These are phyloP conservation scores for Tulasnella sp. DNA, from an alignment of 768 basidiomycete genomes.

Conservation along the genomic window DNA sequence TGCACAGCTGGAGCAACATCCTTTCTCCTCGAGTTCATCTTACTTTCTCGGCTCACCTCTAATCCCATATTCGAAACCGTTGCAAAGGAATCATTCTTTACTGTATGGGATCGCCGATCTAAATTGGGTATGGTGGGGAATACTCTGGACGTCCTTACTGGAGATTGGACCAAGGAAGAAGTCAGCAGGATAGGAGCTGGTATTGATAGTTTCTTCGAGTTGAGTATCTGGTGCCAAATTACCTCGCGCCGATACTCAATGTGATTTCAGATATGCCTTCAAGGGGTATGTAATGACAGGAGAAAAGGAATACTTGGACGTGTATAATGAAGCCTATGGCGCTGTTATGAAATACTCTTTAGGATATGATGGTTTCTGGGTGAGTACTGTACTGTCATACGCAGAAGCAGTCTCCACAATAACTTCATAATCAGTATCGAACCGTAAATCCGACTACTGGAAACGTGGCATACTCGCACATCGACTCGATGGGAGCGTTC, in stretches of 20 bases:
- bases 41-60: slow-evolving; percentile 78
- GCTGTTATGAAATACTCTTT: slow-evolving; percentile 78
- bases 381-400: slow-evolving; percentile 27
- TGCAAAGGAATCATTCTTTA: slow-evolving; percentile 83
- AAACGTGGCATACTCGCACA: slow-evolving; percentile 55
- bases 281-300: slow-evolving; percentile 87
- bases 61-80: slow-evolving; percentile 82
- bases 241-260: background rate
- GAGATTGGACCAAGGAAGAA: slow-evolving; percentile 70
- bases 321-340: slow-evolving; percentile 73
- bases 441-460: slow-evolving; percentile 70
- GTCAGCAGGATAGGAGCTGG: slow-evolving; percentile 81
- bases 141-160: slow-evolving; percentile 66
- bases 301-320: slow-evolving; percentile 66
- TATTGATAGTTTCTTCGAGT: slow-evolving; percentile 88
- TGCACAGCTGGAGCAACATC: slow-evolving; percentile 91
- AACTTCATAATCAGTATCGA: slow-evolving; percentile 50
- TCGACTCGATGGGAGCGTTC: slow-evolving; percentile 94
- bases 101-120: slow-evolving; percentile 83
- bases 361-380: slow-evolving; percentile 78
- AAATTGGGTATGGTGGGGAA: slow-evolving; percentile 80
- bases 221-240: too few relatives aligned
- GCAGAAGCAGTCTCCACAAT: too few relatives aligned
- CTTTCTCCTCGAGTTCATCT: slow-evolving; percentile 87
- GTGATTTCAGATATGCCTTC: slow-evolving; percentile 45